Percentiles rank a stretch among this genome's conserved stretches.
Evolutionary conservation across 148 eudicot genomes (phyloP).

Genomic region (Persicaria maculosa): DNA sequence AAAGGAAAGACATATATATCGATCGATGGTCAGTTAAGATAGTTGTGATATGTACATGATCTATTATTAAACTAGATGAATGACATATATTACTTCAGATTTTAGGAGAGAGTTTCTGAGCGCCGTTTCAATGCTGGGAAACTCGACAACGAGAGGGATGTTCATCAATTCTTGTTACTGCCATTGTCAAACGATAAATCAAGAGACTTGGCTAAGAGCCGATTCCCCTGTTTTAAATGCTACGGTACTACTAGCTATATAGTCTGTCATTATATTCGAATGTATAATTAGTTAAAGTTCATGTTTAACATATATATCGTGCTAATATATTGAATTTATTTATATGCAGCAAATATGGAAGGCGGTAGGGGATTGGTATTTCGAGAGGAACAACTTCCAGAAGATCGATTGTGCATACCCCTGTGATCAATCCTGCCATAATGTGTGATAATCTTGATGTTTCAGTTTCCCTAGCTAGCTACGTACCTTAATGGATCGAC

Average conservation of each 20-base stretch:
- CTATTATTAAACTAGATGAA: no score
- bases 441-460: constrained; percentile 33
- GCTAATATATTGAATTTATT: neutral
- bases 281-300: neutral
- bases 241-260: constrained; percentile 39
- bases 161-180: constrained; percentile 77
- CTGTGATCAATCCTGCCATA: constrained; percentile 70
- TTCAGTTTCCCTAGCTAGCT: neutral
- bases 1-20: neutral
- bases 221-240: constrained; percentile 53
- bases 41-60: neutral
- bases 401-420: constrained; percentile 92
- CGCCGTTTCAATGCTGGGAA: constrained; percentile 46
- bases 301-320: neutral
- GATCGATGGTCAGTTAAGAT: neutral
- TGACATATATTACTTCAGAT: constrained; percentile 25
- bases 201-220: constrained; percentile 67
- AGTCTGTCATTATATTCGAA: no score
- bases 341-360: constrained; percentile 58
- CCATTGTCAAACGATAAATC: constrained; percentile 84
- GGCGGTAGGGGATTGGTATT: constrained; percentile 92
- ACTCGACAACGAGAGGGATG: constrained; percentile 48
- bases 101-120: constrained; percentile 51
- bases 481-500: no score
- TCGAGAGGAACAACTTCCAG: constrained; percentile 58